Base-by-base conservation (phyloP, 1,139 yeast genomes). In the Protomyces gravidus region DNA sequence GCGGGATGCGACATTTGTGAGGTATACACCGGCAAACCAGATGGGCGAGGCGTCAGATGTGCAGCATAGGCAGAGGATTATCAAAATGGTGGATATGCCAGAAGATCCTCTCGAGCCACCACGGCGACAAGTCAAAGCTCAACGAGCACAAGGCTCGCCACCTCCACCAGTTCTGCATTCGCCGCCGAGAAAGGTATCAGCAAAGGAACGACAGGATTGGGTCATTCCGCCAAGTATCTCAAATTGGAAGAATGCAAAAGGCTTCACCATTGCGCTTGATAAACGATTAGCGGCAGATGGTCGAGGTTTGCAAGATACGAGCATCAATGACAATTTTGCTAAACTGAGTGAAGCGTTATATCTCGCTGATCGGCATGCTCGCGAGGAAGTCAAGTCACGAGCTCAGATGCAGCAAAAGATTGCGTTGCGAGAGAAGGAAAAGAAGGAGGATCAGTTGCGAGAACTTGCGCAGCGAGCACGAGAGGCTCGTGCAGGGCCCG, bases 201-300 rank as follows among this genome's bases (percentile, higher is more conserved):
- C 83, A 45, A 89, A 85, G 66, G 96, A 89, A 62, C 85, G 84
- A 63, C 83, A 80, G 39, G 80, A 82, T 63, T 92, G 97, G 97
- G 79, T 80, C 55, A 89, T 92, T 28, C 97, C 98, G 0, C 85
- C 96, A 0, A 89, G 95, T 0, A 81, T 92, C 0, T 90, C 97
- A 1, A 89, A 89, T 70, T 92, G 98, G 98, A 90, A 90, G 71
- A 92, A 92, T 70, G 89, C 92, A 26, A 86, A 86, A 65, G 97
- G 98, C 2, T 89, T 84, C 70, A 83, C 96, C 0, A 85, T 90
- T 52, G 83, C 87, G 0, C 72, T 92, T 49, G 96, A 89, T 61
- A 86, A 86, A 68, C 76, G 97, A 62, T 75, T 86, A 64, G 81
- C 85, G 3, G 84, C 85, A 6, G 82, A 79, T 63, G 83, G 82